Conservation (phyloP, 768 basidiomycete species). For the Phallus indusiatus region DNA sequence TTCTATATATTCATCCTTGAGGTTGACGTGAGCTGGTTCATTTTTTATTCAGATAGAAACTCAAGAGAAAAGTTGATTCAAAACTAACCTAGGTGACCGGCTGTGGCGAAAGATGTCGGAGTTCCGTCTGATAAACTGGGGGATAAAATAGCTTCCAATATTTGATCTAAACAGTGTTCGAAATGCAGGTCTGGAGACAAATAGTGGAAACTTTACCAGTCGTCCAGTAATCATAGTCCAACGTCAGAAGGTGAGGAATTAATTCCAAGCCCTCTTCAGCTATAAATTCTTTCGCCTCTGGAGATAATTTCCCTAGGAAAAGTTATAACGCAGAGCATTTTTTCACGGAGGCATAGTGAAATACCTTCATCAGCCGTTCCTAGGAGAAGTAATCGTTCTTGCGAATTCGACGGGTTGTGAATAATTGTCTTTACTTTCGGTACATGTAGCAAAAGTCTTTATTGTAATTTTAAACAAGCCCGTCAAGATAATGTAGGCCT, state of each 20-base stretch:
- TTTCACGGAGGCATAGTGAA: slow-evolving; percentile 13
- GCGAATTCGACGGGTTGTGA: slow-evolving; percentile 36
- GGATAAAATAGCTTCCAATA: slow-evolving; percentile 75
- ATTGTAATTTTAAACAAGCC: slow-evolving; percentile 11
- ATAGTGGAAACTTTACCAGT: slow-evolving; percentile 42
- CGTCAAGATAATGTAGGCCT: neutral
- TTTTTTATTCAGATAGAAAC: neutral
- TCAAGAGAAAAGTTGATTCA: slow-evolving; percentile 15
- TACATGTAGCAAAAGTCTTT: slow-evolving; percentile 56
- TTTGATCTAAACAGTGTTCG: slow-evolving; percentile 49
- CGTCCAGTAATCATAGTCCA: slow-evolving; percentile 86
- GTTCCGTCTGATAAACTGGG: slow-evolving; percentile 66
- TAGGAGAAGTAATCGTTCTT: slow-evolving; percentile 57
- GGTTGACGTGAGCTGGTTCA: slow-evolving; percentile 75
- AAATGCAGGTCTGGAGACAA: neutral
- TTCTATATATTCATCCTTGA: slow-evolving; percentile 83
- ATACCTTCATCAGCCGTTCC: slow-evolving; percentile 52
- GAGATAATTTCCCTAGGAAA: slow-evolving; percentile 53
- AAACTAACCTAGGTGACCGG: slow-evolving; percentile 78
- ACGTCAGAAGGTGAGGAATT: slow-evolving; percentile 46
- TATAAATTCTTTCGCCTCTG: slow-evolving; percentile 46
- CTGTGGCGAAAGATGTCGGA: slow-evolving; percentile 79
- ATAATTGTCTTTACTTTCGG: slow-evolving; percentile 59
- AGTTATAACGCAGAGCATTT: slow-evolving; percentile 1
- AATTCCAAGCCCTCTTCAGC: slow-evolving; percentile 45